Conservation (phyloP, 768 basidiomycete species). For the Sarcomyxa edulis region DNA sequence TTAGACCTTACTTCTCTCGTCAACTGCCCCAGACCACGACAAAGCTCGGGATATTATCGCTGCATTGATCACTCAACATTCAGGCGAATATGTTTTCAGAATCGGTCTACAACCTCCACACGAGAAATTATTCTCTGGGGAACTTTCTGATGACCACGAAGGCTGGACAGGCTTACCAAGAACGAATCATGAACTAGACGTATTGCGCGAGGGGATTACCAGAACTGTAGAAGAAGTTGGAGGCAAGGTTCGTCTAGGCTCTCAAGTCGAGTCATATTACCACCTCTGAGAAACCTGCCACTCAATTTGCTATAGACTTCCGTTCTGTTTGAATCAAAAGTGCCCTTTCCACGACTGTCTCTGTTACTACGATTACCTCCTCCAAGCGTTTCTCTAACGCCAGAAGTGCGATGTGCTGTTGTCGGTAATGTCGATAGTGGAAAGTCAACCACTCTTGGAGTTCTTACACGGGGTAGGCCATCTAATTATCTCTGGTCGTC, state of each 20-base stretch:
- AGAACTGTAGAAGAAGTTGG: slow-evolving; percentile 70
- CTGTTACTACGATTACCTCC: slow-evolving; percentile 73
- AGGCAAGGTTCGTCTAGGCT: slow-evolving; percentile 50
- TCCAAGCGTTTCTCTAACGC: slow-evolving; percentile 67
- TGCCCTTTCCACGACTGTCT: slow-evolving; percentile 48
- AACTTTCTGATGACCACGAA: slow-evolving; percentile 37
- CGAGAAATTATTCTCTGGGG: slow-evolving; percentile 48
- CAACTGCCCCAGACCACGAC: slow-evolving; percentile 37
- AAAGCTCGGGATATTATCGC: slow-evolving; percentile 62
- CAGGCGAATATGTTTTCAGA: slow-evolving; percentile 72
- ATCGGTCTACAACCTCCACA: slow-evolving; percentile 66
- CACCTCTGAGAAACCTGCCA: too few species aligned
- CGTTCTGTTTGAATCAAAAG: slow-evolving; percentile 42
- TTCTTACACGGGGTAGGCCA: slow-evolving; percentile 79
- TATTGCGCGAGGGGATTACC: slow-evolving; percentile 36
- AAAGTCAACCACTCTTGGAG: slow-evolving; percentile 92
- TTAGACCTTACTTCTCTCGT: slow-evolving; percentile 43
- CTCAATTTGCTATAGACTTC: slow-evolving; percentile 46
- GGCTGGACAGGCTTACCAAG: slow-evolving; percentile 52
- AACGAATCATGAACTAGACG: slow-evolving; percentile 47
- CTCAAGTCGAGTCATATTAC: neutral
- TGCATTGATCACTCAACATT: slow-evolving; percentile 56
- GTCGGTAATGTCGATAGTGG: slow-evolving; percentile 95
- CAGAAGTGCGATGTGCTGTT: slow-evolving; percentile 92
- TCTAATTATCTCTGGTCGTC: slow-evolving; percentile 10